Base-by-base conservation (phyloP, 2,329 filamentous ascomycete species). In the Apiospora aurea region DNA sequence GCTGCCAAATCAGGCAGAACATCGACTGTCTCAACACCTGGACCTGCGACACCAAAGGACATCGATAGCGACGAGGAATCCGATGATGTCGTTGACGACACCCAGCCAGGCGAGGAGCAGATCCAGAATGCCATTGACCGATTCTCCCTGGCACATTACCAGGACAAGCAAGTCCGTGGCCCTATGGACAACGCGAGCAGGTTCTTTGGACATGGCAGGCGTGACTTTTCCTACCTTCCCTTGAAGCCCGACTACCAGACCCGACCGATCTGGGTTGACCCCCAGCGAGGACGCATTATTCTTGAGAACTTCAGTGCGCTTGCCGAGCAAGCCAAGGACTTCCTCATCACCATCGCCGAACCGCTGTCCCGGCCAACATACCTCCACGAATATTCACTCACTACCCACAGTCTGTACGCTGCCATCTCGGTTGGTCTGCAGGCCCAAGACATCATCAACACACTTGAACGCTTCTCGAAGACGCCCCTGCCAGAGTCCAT, bases 321-420 rank as follows among this genome's bases (percentile, higher is more conserved):
- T 71, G 95, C 96, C 72, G 89, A 92, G 72, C 92, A 95, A 78
- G 96, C 94, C 0, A 95, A 97, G 80, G 95, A 97, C 81, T 97
- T 99, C 80, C 86, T 99, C 72, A 97, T 97, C 77, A 97, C 96
- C 67, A 96, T 99, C 76, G 94, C 96, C 74, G 96, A 99, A 84
- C 96, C 96, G 24, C 87, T 96, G 72, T 98, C 95, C 47, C 91
- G 96, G 73, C 96, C 96, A 72, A 93, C 91, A 6, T 96, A 95
- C 79, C 90, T 98, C 75, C 96, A 98, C 85, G 96, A 99, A 83
- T 98, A 98, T 82, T 90, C 92, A 71, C 88, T 99, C 77, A 98
- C 95, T 2, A 91, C 93, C 34, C 95, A 98, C 83, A 97, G 94
- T 82, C 87, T 99, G 70, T 98, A 98, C 82, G 96, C 96, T 43